A percentile compares a stretch with the other conserved stretches of the same genome.
These are phyloP conservation scores for Chaetomium cochliodes DNA, from an alignment of 495 filamentous ascomycete genomes.

Conservation along the genomic window DNA sequence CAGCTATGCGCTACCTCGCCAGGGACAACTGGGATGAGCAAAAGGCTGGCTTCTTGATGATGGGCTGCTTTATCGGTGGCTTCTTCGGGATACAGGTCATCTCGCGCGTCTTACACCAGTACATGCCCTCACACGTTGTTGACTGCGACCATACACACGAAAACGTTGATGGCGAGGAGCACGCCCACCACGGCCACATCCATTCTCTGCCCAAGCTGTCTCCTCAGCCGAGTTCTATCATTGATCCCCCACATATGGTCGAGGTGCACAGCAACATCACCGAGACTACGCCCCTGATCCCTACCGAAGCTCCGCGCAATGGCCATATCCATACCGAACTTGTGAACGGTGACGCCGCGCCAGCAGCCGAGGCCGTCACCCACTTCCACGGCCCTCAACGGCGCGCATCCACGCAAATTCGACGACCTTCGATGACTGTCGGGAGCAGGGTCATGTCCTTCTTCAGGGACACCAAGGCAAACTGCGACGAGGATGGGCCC, in stretches of 20 bases:
- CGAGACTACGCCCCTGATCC: slow-evolving; percentile 37
- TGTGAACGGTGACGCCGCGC: slow-evolving; percentile 1
- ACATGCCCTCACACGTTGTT: slow-evolving; percentile 89
- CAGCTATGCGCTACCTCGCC: slow-evolving; percentile 70
- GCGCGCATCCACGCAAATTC: slow-evolving; percentile 15
- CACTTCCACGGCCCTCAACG: slow-evolving; percentile 18
- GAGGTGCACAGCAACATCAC: slow-evolving; percentile 24
- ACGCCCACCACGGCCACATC: slow-evolving; percentile 29
- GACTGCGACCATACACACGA: slow-evolving; percentile 85
- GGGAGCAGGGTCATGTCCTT: slow-evolving; percentile 60
- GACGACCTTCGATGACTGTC: slow-evolving; percentile 50
- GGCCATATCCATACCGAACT: slow-evolving; percentile 22
- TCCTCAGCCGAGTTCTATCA: slow-evolving; percentile 27
- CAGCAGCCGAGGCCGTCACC: slow-evolving; percentile 17
- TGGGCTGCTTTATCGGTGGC: slow-evolving; percentile 74
- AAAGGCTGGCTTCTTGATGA: slow-evolving; percentile 67
- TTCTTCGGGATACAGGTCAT: slow-evolving; percentile 80
- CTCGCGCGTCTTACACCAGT: slow-evolving; percentile 75
- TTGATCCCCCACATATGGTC: slow-evolving; percentile 24
- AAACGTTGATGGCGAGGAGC: slow-evolving; percentile 43
- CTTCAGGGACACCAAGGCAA: slow-evolving; percentile 62
- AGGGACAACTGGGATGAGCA: slow-evolving; percentile 64
- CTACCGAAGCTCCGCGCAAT: slow-evolving; percentile 2
- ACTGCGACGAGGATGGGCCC: slow-evolving; percentile 71
- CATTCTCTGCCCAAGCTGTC: slow-evolving; percentile 31